Evolutionary conservation across 306 rosid genomes (phyloP), one percentile per base, ranked within the genome.

Genomic region (Quercus aquifolioides): DNA sequence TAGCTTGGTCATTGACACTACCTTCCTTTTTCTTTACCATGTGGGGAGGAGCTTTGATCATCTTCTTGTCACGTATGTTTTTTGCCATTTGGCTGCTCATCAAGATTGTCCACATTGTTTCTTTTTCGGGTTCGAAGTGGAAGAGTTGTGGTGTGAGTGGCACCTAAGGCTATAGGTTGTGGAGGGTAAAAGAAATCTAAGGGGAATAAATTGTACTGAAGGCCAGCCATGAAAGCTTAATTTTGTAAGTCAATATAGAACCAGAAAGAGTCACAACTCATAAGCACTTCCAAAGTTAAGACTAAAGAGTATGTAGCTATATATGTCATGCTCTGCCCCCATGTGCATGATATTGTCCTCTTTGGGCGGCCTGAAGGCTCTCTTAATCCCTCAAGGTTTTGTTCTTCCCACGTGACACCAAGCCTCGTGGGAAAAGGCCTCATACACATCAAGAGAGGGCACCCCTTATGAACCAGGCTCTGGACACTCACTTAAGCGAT

Each of bases 151-250:
- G 3, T 62, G 15, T 0, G 68, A 26, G 38, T 13, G 19, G 68
- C n/a, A 0, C 26, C 68, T 4, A 5, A 6, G 19, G 21, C 35
- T 23, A 26, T 38, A 5, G 75, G 69, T 7, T 64, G 56, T 28
- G 65, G 41, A 49, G 80, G 80, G 73, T 81, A 76, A 20, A 75
- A 64, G 33, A 81, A 70, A 52, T 75, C 76, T 6, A 74, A 76
- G 4, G 81, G 77, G 77, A 76, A 71, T 76, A 81, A 81, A 55
- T 81, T 81, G 80, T 81, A 76, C 35, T 76, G 80, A 54, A 76
- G 80, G 17, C 84, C 84, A 49, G 74, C 80, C 84, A 81, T 76
- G 69, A 20, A n/a, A 20, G 13, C 20, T 20, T 5, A 8, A 7
- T 2, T 35, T 35, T 35, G 0, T 19, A 7, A 8, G 8, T 20